Base-by-base conservation (phyloP, 2,329 filamentous ascomycete species). In the Fusarium transvaalense region DNA sequence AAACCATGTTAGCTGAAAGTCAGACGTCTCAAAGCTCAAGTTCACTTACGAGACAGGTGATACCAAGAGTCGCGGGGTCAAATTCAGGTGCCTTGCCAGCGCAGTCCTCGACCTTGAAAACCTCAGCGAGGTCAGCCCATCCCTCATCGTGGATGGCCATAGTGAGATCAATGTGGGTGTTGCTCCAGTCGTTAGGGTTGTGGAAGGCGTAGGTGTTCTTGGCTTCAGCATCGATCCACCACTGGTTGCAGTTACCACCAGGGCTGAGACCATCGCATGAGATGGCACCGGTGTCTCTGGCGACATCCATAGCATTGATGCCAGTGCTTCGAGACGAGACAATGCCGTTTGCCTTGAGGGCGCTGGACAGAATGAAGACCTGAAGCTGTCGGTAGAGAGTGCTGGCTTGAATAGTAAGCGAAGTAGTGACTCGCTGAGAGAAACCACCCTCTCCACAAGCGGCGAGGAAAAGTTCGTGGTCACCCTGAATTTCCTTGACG, bases 341-440 rank as follows among this genome's bases (percentile, higher is more conserved):
- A 2, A 64, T 46, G 0, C 53, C 61, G 1, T 59, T 64, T 10
- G 61, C 61, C 45, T 64, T 64, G 15, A 64, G 60, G 1, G 61
- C 61, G 1, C 19, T 59, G 0, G 61, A 64, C 0, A 64, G 53
- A 2, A 64, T 59, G 25, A 64, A 64, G 7, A 57, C 39, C 17
- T 64, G 61, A 2, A 64, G 61, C 2, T 64, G 61, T 3, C 21
- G 35, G 15, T 64, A 64, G 0, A 64, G 23, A 12, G 61, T 64
- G 14, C 21, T 64, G 12, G 61, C 52, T 21, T 64, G 61, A 1
- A 64, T 64, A 2, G 61, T 64, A 5, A 64, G 61, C 2, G 61
- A 64, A 7, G 61, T 64, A 9, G 60, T 64, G 6, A 64, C 61
- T 0, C 61, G 45, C 25, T 64, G 61, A n/a, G 61, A 64, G 39